These are phyloP conservation scores for Aspergillus baeticus DNA, from an alignment of 495 filamentous ascomycete species.

Conservation along the genomic window DNA sequence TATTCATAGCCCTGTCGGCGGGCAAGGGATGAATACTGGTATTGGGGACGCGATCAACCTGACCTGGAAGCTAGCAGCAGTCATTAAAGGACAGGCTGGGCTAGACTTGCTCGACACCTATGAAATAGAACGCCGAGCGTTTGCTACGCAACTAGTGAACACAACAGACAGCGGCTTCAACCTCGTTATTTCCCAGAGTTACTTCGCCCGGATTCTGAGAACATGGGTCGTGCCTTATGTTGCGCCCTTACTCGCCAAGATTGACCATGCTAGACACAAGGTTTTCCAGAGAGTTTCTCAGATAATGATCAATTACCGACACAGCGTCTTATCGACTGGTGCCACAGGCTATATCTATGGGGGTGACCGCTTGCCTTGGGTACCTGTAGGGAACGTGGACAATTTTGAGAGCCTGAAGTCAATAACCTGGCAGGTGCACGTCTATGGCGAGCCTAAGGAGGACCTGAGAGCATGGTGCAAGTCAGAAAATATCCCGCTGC, in stretches of 20 bases:
- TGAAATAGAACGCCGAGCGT: conserved; percentile 46
- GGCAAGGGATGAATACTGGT: conserved; percentile 62
- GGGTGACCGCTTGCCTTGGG: conserved; percentile 39
- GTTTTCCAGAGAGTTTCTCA: conserved; percentile 32
- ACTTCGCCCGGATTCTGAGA: conserved; percentile 26
- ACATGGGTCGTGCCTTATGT: conserved; percentile 32
- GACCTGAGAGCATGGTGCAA: conserved; percentile 31
- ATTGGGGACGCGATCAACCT: conserved; percentile 60
- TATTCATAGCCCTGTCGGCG: conserved; percentile 55
- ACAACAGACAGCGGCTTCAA: conserved; percentile 35
- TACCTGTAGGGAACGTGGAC: conserved; percentile 23
- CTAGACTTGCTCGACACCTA: conserved; percentile 50
- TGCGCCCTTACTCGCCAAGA: conserved; percentile 21
- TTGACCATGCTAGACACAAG: conserved; percentile 16
- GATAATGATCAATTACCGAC: conserved; percentile 30
- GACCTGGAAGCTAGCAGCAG: conserved; percentile 53
- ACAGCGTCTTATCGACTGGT: conserved; percentile 19
- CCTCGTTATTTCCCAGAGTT: conserved; percentile 19
- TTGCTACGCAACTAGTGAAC: conserved; percentile 28
- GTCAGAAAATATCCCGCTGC: conserved; percentile 19
- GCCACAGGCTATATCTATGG: conserved; percentile 23
- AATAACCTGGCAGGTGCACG: conserved; percentile 37
- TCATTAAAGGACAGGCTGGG: conserved; percentile 43
- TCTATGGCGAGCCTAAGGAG: conserved; percentile 23
- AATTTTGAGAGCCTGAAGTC: conserved; percentile 30